Base-by-base conservation (phyloP, 441 rosid species). In the Gossypium davidsonii region DNA sequence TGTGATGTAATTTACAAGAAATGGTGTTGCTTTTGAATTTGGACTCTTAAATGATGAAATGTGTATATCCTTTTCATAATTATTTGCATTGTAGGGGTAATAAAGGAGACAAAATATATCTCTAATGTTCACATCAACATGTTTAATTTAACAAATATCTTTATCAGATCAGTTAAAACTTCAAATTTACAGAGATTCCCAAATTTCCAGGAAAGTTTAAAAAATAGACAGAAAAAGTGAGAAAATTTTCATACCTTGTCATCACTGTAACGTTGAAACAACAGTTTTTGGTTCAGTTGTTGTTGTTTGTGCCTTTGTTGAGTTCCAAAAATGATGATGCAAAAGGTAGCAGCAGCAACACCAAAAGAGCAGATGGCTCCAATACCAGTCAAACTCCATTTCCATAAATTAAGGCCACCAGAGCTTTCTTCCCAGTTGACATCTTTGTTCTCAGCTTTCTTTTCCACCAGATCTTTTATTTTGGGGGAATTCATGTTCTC, bases 321-420 rank as follows among this genome's bases (percentile, higher is more conserved):
- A 76, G 83, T 84, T 14, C 97, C 94, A 23, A 91, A 53, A 42
- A 94, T 76, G 82, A 94, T 70, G 72, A 90, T 80, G 71, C 91
- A 89, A 18, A 94, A 71, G 18, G 97, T 87, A 58, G 93, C 98
- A 17, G 96, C 94, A 69, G 98, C 97, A 59, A 88, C 83, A n/a
- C 98, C 98, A 26, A 94, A 88, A 3, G 98, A 90, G 77, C 98
- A 94, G 48, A 94, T 85, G 2, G 98, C 92, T 77, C 99, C 97
- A 70, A 92, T 81, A 60, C 99, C 97, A 58, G 81, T 83, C 49
- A 90, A 78, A 77, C 98, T 85, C 91, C 84, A 81, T 82, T 90
- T 91, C 98, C 98, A 91, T 0, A 92, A 15, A 66, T 89, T 89
- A 82, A 87, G 44, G 8, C 85, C 91, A 23, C 81, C 83, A 28